Evolutionary conservation across 352 stramenopile species (phyloP).

Genomic region (Pythium volutum): DNA sequence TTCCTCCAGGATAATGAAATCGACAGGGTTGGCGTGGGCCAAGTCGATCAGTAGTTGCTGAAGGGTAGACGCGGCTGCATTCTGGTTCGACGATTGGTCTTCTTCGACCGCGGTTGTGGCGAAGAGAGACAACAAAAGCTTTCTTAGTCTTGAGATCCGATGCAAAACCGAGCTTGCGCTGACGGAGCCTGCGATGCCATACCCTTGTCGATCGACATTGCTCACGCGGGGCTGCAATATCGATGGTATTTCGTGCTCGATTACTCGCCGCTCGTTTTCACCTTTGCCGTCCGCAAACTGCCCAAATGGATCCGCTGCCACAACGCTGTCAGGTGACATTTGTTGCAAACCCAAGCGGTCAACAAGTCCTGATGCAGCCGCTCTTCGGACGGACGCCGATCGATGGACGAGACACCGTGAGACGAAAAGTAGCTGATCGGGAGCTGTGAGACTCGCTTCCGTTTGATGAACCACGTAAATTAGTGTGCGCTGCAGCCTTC

Average conservation of each 20-base stretch:
- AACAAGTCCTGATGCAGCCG: slow-evolving; percentile 7
- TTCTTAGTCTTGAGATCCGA: slow-evolving; percentile 10
- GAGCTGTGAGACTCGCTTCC: background rate
- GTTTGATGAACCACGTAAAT: background rate
- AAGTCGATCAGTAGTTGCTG: slow-evolving; percentile 19
- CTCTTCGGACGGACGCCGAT: slow-evolving; percentile 10
- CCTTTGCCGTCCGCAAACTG: slow-evolving; percentile 1
- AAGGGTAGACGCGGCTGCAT: slow-evolving; percentile 7
- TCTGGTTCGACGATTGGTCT: background rate
- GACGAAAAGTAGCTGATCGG: slow-evolving; percentile 2
- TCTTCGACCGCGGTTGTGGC: background rate
- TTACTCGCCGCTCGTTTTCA: background rate
- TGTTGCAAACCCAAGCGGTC: slow-evolving; percentile 3
- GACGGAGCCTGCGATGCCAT: background rate
- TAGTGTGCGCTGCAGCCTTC: slow-evolving; percentile 4
- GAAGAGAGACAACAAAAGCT: slow-evolving; percentile 5
- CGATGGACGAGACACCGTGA: slow-evolving; percentile 8
- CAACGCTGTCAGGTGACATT: background rate
- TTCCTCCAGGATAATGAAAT: slow-evolving; percentile 40
- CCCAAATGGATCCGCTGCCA: slow-evolving; percentile 6
- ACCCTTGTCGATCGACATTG: background rate
- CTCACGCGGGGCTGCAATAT: background rate
- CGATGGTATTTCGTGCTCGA: slow-evolving; percentile 20
- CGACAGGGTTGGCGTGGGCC: slow-evolving; percentile 8
- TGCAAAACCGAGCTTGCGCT: background rate